Conservation (phyloP, 1,284 basidiomycete species). For the Cryptococcus neoformans region DNA sequence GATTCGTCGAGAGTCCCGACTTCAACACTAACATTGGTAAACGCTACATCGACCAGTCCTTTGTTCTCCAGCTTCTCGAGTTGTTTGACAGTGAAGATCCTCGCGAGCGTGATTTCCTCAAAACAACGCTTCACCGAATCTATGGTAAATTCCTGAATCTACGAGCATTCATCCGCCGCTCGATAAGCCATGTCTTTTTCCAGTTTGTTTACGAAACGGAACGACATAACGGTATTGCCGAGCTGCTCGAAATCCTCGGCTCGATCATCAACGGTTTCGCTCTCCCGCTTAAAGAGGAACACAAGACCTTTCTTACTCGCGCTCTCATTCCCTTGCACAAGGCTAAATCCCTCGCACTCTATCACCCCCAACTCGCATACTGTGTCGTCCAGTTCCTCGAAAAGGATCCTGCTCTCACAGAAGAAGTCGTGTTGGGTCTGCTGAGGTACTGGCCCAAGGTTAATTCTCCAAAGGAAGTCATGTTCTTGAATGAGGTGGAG, state of each 20-base stretch:
- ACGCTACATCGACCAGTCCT: conserved; percentile 94
- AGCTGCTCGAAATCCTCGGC: conserved; percentile 95
- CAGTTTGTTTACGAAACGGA: conserved; percentile 99
- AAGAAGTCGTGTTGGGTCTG: conserved; percentile 93
- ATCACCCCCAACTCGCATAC: conserved; percentile 98
- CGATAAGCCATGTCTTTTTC: conserved; percentile 99
- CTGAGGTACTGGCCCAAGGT: conserved; percentile 99
- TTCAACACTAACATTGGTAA: conserved; percentile 99
- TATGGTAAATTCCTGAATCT: conserved; percentile 99
- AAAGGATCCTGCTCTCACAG: conserved; percentile 88
- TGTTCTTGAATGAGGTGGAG: conserved; percentile 99
- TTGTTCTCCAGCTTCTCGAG: conserved; percentile 94
- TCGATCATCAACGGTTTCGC: conserved; percentile 99
- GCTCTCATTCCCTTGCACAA: conserved; percentile 98
- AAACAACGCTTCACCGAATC: conserved; percentile 98
- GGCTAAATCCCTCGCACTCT: conserved; percentile 93
- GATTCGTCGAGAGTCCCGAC: conserved; percentile 96
- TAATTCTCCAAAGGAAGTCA: conserved; percentile 99
- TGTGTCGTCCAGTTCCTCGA: conserved; percentile 99
- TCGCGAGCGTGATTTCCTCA: conserved; percentile 97
- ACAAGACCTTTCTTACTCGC: conserved; percentile 96
- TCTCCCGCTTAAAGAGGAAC: conserved; percentile 96
- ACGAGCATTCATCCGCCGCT: conserved; percentile 96
- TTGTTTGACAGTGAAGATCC: conserved; percentile 99
- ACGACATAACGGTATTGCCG: conserved; percentile 98